These are phyloP conservation scores for Basipetospora chlamydospora DNA, from an alignment of 2,329 filamentous ascomycete species.

Conservation along the genomic window DNA sequence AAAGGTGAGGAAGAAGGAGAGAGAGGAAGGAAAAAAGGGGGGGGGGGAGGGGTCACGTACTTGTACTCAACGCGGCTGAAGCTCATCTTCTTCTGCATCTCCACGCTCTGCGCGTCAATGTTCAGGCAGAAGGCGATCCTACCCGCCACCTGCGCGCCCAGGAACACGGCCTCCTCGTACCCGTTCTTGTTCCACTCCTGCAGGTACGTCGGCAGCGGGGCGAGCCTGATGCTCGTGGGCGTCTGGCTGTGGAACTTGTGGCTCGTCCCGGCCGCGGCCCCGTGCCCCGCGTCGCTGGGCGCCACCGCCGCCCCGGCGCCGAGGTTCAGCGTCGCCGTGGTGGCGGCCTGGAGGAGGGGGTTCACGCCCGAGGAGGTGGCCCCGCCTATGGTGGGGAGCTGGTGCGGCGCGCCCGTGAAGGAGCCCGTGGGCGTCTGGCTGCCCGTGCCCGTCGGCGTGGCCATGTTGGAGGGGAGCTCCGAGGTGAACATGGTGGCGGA, in stretches of 20 bases:
- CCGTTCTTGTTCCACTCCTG: conserved; percentile 76
- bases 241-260: conserved; percentile 53
- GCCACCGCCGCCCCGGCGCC: conserved; percentile 25
- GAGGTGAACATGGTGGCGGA: conserved; percentile 95
- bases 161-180: conserved; percentile 70
- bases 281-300: conserved; percentile 15
- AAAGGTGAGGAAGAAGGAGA: not conserved
- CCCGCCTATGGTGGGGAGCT: too few relatives aligned
- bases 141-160: conserved; percentile 77
- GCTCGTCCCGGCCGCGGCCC: conserved; percentile 14
- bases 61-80: conserved; percentile 46
- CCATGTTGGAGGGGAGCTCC: conserved; percentile 85
- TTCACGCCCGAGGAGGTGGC: conserved; percentile 52
- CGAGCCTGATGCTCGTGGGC: conserved; percentile 69
- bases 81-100: conserved; percentile 41
- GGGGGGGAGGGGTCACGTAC: conserved; percentile 22
- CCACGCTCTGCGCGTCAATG: conserved; percentile 34
- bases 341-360: conserved; percentile 81
- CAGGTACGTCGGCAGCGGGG: conserved; percentile 70
- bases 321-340: conserved; percentile 49
- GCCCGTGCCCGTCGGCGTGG: conserved; percentile 79
- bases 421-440: conserved; percentile 71
- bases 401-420: conserved; percentile 38
- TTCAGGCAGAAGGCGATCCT: conserved; percentile 44
- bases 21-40: not conserved